Base-by-base conservation (phyloP, 1,284 basidiomycete genomes). In the Boletus smithii region DNA sequence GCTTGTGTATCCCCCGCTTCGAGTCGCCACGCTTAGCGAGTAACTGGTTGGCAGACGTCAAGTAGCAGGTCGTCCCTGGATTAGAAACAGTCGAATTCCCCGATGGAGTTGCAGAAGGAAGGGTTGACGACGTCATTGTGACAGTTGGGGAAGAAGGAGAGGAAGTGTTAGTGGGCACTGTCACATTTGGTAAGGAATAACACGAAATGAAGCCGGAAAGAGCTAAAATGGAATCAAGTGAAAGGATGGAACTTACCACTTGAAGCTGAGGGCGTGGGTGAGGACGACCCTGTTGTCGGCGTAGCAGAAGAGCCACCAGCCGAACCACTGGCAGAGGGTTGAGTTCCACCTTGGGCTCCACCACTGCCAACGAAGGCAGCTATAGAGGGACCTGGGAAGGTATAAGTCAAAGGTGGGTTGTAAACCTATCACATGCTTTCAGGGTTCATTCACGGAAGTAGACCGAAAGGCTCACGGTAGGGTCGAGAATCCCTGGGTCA, bases 401-500 rank as follows among this genome's bases (percentile, higher is more conserved):
- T 48, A 46, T 76, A 75, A 4, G 49, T 33, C 47, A 55, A 49
- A 4, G 61, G 61, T 3, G 63, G 43, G 50, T 72, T 51, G 49
- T 68, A 75, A 17, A 76, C 52, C 69, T 73, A 36, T 30, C 29
- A 6, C 1, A 7, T 4, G 7, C 10, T 26, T 14, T 62, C 38
- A 53, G 23, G 17, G 24, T n/a, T 32, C 18, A 17, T 31, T 23
- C 39, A 41, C 10, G 16, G 8, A 35, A 23, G 10, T 23, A 26
- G 8, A 41, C 34, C 3, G 22, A 22, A 40, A 32, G 10, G 54
- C 70, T 58, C 43, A 80, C 76, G 37, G 69, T 59, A 13, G 74
- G 70, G 41, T 71, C 74, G 46, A 69, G 70, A 55, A 87, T 80
- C 40, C 85, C 84, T 2, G 81, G 74, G 53, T 85, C 81, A 36